Base-by-base conservation (phyloP, 305 asterid genomes). In the Stenogyne calaminthoides region DNA sequence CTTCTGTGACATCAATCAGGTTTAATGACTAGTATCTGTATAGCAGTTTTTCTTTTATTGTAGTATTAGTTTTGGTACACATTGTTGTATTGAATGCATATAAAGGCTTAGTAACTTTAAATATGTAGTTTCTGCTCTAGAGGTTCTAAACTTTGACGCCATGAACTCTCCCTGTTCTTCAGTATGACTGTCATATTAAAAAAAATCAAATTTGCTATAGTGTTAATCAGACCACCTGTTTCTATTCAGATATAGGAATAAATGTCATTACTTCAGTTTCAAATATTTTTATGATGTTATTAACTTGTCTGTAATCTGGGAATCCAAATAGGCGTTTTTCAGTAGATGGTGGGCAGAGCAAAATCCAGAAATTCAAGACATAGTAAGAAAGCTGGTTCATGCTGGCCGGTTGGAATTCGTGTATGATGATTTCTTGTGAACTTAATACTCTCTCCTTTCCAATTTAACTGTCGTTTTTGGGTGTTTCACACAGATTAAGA, bases 301-400 rank as follows among this genome's bases (percentile, higher is more conserved):
- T 70, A 27, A 67, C 56, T 55, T 65, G 40, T 59, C 59, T 73
- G 8, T 51, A 18, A 7, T 42, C 20, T 52, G 49, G 79, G 47
- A 18, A 15, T 74, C 76, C 8, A 44, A 49, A 46, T 64, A 92
- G 96, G 96, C 98, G 20, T 92, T 87, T 81, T 90, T 92, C 81
- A n/a, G 49, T 57, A 84, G 96, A 70, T 92, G 98, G 98, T 92
- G 98, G 98, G 74, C 63, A 68, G 85, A 78, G 79, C 98, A 92
- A 72, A 85, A 79, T 73, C 72, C 67, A 44, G 89, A 82, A 75
- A 78, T 75, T 76, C 90, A 88, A 76, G 78, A 44, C 72, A 81
- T 74, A 66, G 94, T 86, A 22, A 84, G 81, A 79, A 75, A 79
- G 71, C 82, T 92, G 67, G 92, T 92, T 1, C 84, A 82, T 75